Evolutionary conservation across 2,329 filamentous ascomycete genomes (phyloP), one percentile per base, ranked within the genome.

Genomic region (Albifimbria verrucaria): DNA sequence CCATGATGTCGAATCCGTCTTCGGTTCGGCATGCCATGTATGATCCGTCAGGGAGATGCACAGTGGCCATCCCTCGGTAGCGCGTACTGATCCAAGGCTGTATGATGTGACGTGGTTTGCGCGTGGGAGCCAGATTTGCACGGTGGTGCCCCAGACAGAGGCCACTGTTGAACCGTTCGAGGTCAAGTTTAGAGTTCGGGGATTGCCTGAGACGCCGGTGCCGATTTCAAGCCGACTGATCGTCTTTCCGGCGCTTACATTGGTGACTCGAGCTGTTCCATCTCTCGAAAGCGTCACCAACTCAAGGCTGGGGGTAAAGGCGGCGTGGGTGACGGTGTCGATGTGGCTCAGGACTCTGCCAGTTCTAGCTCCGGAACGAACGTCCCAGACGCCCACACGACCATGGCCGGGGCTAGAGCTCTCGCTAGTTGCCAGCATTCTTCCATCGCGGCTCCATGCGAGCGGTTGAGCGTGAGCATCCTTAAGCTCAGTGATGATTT

Each of bases 1-100:
- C 70, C 60, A 72, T 71, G 18, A 75, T 57, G 21, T 76, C 73
- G 50, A 75, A 69, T 7, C 73, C 73, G 3, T 68, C 65, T 50
- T 76, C 73, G 0, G 69, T 76, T 53, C 73, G 64, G 55, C 69
- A 72, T 18, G 61, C 64, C 60, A 76, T 62, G 55, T 67, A 72
- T 43, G 65, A 56, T 22, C 67, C 67, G 54, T 75, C 70, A 2
- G 68, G 4, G 73, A 75, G 26, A 75, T 63, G 36, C 62, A 65
- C 49, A 76, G 57, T 20, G 73, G 72, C 71, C 72, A 75, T 23
- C 72, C 73, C 54, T 76, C 73, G 15, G 41, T 55, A 45, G 45
- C 41, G 18, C 73, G 63, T n/a, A 68, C 62, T 3, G 62, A 53
- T 51, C 66, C 62, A 32, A 75, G 62, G 50, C 65, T 64, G 58